phyloP scores from a whole-genome alignment of 2,329 filamentous ascomycete genomes.

The Gliomastix tumulicola region DNA sequence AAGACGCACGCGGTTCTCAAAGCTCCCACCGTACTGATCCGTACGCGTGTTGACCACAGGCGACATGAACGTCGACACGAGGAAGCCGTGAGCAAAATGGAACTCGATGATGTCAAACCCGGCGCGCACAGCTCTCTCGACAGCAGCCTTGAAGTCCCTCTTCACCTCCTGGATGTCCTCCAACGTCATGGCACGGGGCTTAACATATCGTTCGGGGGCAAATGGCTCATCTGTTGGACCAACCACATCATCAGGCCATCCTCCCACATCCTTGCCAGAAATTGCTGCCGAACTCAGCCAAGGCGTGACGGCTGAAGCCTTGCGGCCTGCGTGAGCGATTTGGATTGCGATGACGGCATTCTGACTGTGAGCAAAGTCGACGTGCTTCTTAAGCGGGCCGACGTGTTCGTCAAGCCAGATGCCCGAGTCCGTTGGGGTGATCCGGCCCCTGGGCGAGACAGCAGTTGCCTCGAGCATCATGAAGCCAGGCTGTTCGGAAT shows the following conservation, averaged over 20 bases:
- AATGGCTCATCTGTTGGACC: conserved; percentile 18
- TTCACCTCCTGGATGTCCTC: conserved; percentile 60
- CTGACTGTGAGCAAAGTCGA: conserved; percentile 64
- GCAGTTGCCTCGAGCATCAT: conserved; percentile 4
- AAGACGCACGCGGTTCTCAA: conserved; percentile 65
- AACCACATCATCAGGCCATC: conserved; percentile 34
- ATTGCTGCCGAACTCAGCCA: conserved; percentile 47
- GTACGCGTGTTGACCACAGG: conserved; percentile 60
- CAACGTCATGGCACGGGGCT: conserved; percentile 55
- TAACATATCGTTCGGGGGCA: conserved; percentile 10
- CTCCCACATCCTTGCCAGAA: conserved; percentile 36
- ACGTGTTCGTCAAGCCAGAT: conserved; percentile 69
- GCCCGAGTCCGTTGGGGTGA: conserved; percentile 58
- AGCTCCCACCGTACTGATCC: conserved; percentile 56
- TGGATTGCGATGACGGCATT: conserved; percentile 61
- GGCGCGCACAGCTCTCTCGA: conserved; percentile 48
- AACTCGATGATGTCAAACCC: conserved; percentile 65
- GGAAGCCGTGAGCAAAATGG: conserved; percentile 70
- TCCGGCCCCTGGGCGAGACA: conserved; percentile 5
- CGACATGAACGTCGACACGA: conserved; percentile 63
- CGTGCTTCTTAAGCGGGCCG: conserved; percentile 46
- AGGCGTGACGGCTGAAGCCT: conserved; percentile 42
- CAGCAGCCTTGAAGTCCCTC: conserved; percentile 46
- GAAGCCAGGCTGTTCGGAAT: conserved; percentile 2
- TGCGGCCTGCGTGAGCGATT: conserved; percentile 61